Conservation (phyloP, 306 rosid species). For the Ziziphus jujuba region DNA sequence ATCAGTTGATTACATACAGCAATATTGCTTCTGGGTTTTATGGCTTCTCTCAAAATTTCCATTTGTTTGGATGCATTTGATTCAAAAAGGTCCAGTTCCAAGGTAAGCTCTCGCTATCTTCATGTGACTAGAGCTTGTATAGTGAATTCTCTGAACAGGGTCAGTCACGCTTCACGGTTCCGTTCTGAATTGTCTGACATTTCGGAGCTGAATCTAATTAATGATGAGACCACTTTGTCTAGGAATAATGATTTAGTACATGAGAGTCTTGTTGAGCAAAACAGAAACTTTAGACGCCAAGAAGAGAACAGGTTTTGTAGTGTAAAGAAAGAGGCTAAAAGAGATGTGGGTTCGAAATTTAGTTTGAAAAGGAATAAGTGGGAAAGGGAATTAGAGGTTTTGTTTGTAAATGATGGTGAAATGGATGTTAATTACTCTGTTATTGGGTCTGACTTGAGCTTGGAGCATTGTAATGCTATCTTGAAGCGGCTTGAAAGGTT, state of each 20-base stretch:
- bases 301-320: constrained; percentile 29
- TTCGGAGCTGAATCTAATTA: constrained; percentile 14
- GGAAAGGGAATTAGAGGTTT: constrained; percentile 35
- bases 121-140: constrained; percentile 35
- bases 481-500: constrained; percentile 54
- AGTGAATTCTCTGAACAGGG: constrained; percentile 38
- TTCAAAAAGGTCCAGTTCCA: constrained; percentile 36
- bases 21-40: constrained; percentile 24
- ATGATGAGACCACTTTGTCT: constrained; percentile 14
- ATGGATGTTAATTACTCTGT: constrained; percentile 63
- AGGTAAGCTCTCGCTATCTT: constrained; percentile 18
- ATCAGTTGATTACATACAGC: not conserved
- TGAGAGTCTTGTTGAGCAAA: constrained; percentile 24
- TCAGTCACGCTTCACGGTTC: constrained; percentile 27
- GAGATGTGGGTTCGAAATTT: constrained; percentile 34
- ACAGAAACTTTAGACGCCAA: constrained; percentile 22
- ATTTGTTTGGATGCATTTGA: constrained; percentile 44
- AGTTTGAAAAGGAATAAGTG: constrained; percentile 27
- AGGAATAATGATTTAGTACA: constrained; percentile 1
- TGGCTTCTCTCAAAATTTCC: constrained; percentile 65
- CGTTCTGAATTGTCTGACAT: constrained; percentile 29
- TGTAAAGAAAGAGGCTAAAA: constrained; percentile 23
- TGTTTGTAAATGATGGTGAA: constrained; percentile 41
- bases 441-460: constrained; percentile 45
- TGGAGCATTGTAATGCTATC: constrained; percentile 58